Conservation (phyloP, 2,329 filamentous ascomycete genomes). For the Aaosphaeria pasadenensis region DNA sequence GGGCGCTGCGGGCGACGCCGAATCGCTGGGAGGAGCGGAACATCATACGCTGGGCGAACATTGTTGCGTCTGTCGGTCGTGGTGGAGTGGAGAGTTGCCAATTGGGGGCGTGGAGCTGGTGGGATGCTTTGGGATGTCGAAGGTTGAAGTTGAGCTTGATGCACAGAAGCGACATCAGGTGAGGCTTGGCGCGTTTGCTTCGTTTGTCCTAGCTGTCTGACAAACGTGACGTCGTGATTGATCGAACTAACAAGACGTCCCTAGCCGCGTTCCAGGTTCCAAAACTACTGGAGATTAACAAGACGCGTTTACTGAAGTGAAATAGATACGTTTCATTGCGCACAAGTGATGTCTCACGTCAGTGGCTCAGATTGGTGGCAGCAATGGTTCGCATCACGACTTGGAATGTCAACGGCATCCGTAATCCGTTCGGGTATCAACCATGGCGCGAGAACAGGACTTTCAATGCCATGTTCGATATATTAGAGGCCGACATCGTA, state of each 20-base stretch:
- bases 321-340: too few species aligned
- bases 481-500: conserved; percentile 86
- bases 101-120: conserved; percentile 16
- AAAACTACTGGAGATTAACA: too few species aligned
- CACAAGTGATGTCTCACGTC: too few species aligned
- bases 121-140: conserved; percentile 7
- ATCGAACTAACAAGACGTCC: conserved; percentile 7
- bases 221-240: conserved; percentile 14
- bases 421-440: conserved; percentile 53
- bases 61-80: conserved; percentile 18
- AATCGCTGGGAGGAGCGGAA: conserved; percentile 53
- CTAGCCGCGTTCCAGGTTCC: too few species aligned
- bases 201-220: conserved; percentile 1
- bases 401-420: conserved; percentile 55
- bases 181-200: conserved; percentile 11
- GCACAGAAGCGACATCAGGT: conserved; percentile 14
- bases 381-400: conserved; percentile 74
- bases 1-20: conserved; percentile 53
- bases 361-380: too few species aligned
- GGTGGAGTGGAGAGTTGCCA: conserved; percentile 18
- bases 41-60: conserved; percentile 33
- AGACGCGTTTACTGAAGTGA: too few species aligned
- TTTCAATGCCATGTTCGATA: conserved; percentile 80
- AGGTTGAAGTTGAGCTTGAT: conserved; percentile 17
- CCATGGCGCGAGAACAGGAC: conserved; percentile 49